phyloP scores from a whole-genome alignment of 768 basidiomycete species.

The Cytidiella melzeri region DNA sequence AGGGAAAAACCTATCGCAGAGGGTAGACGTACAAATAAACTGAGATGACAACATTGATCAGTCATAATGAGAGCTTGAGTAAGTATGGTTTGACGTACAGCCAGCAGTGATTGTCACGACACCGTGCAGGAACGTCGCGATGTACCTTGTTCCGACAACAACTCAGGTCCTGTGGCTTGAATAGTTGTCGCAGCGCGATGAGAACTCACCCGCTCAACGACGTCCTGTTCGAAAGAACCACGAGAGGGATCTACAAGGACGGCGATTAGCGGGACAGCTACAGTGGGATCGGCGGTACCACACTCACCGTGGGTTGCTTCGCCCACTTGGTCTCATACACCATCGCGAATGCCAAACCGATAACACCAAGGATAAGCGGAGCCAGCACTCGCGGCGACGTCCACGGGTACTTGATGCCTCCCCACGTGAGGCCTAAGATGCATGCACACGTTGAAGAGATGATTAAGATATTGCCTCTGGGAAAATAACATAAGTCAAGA shows the following conservation, averaged over 20 bases:
- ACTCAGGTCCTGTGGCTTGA: too few relatives aligned
- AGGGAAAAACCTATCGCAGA: background rate
- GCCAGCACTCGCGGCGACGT: slow-evolving; percentile 24
- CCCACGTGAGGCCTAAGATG: slow-evolving; percentile 23
- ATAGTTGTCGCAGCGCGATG: too few relatives aligned
- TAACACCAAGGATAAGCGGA: slow-evolving; percentile 31
- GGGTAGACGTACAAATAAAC: slow-evolving; percentile 1
- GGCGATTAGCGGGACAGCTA: background rate
- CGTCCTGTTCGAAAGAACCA: slow-evolving; percentile 3
- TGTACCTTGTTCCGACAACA: background rate
- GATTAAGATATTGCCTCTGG: slow-evolving; percentile 21
- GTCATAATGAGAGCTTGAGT: too few relatives aligned
- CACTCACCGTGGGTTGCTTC: slow-evolving; percentile 19
- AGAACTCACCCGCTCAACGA: slow-evolving; percentile 1
- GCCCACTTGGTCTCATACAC: slow-evolving; percentile 24
- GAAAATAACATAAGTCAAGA: background rate
- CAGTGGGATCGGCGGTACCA: background rate
- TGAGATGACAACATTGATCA: too few relatives aligned
- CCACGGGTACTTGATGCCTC: slow-evolving; percentile 32
- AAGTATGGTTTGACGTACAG: too few relatives aligned
- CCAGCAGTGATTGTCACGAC: slow-evolving; percentile 2
- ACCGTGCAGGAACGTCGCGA: slow-evolving; percentile 3
- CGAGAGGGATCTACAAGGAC: background rate
- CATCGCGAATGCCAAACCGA: slow-evolving; percentile 28
- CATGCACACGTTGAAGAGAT: slow-evolving; percentile 14